These are phyloP conservation scores for Berberis vulgaris DNA, from an alignment of 164 flowering plant species.

Conservation along the genomic window DNA sequence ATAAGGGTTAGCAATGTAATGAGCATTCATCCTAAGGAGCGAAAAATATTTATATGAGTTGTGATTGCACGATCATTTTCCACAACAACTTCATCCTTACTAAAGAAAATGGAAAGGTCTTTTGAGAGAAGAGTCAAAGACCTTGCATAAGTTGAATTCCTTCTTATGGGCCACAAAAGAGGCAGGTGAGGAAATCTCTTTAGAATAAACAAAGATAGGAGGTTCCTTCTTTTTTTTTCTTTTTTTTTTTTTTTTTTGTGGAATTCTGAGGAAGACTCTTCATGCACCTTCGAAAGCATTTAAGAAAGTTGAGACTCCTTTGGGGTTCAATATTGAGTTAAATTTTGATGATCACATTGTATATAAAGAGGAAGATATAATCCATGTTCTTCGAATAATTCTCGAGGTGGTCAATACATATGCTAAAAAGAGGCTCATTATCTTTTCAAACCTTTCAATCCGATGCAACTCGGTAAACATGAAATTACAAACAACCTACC, in stretches of 20 bases:
- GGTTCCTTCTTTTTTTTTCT: constrained; percentile 26
- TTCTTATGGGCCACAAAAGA: constrained; percentile 75
- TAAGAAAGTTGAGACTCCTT: constrained; percentile 42
- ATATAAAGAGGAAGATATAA: constrained; percentile 43
- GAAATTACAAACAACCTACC: constrained; percentile 58
- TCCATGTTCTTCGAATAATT: constrained; percentile 41
- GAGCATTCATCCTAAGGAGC: too few species aligned
- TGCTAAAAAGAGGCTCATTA: constrained; percentile 58
- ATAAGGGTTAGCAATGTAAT: too few species aligned
- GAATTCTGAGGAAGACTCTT: constrained; percentile 69
- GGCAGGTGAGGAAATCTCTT: constrained; percentile 28
- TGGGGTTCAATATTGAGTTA: constrained; percentile 89
- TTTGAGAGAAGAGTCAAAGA: constrained; percentile 73
- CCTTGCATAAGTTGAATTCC: constrained; percentile 48
- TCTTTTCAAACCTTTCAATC: constrained; percentile 89
- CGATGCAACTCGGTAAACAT: constrained; percentile 63
- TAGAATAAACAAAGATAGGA: constrained; percentile 75
- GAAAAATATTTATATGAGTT: too few species aligned
- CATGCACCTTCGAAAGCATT: constrained; percentile 79
- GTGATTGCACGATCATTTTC: constrained; percentile 64
- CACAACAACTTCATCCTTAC: constrained; percentile 67
- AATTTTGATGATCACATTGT: constrained; percentile 74
- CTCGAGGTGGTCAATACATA: constrained; percentile 51
- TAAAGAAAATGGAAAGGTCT: constrained; percentile 37
- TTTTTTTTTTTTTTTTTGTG: constrained; percentile 17